Conservation (phyloP, 2,329 filamentous ascomycete genomes). For the Emydomyces testavorans region DNA sequence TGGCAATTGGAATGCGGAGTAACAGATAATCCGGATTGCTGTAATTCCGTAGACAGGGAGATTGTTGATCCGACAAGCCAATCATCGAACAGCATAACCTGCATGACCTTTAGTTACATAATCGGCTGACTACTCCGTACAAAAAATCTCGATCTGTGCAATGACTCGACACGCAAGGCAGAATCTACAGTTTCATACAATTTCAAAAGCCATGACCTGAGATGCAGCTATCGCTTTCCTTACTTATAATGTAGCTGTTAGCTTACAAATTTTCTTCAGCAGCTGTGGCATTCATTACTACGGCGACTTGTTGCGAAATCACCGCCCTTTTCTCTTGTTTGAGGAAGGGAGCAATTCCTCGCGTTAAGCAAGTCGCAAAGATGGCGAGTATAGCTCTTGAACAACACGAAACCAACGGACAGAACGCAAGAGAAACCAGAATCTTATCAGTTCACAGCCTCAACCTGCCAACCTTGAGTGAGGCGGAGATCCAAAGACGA, state of each 20-base stretch:
- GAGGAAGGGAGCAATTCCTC: neutral
- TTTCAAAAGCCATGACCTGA: too few species aligned
- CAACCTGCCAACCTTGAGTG: constrained; percentile 25
- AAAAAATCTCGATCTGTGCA: too few species aligned
- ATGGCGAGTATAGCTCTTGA: constrained; percentile 4
- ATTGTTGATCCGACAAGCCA: too few species aligned
- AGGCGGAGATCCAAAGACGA: constrained; percentile 29
- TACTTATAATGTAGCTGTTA: too few species aligned
- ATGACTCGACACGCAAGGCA: too few species aligned
- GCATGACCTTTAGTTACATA: too few species aligned
- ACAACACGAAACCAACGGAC: neutral
- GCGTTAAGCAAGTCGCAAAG: neutral
- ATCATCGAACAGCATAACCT: too few species aligned
- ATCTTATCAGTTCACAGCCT: constrained; percentile 31
- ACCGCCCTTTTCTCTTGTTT: neutral
- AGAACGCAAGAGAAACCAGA: constrained; percentile 20
- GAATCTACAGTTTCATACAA: too few species aligned
- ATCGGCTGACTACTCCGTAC: too few species aligned
- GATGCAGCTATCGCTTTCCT: neutral
- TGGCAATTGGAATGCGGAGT: too few species aligned
- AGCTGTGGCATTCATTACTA: neutral
- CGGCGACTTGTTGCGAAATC: neutral
- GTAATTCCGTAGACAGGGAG: too few species aligned
- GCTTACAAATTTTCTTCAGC: neutral
- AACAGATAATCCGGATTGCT: too few species aligned